These are phyloP conservation scores for Crassisporium funariophilum DNA, from an alignment of 768 basidiomycete species.

Conservation along the genomic window DNA sequence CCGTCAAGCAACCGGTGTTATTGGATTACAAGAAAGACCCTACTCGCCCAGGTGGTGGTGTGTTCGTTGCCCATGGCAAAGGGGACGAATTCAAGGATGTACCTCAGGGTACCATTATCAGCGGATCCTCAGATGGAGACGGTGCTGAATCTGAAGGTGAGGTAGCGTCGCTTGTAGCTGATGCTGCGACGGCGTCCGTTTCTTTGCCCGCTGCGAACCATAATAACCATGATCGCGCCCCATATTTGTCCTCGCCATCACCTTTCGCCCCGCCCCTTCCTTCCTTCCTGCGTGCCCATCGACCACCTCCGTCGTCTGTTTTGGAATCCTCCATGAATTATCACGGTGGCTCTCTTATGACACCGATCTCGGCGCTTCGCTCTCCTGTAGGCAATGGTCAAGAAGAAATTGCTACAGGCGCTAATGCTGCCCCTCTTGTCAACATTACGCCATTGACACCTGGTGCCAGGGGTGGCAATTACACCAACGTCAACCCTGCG, in stretches of 20 bases:
- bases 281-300: conserved; percentile 5
- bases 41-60: conserved; percentile 82
- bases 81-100: conserved; percentile 54
- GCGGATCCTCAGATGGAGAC: conserved; percentile 44
- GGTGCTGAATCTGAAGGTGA: conserved; percentile 49
- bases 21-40: conserved; percentile 80
- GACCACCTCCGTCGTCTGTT: conserved; percentile 3
- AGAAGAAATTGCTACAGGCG: conserved; percentile 13
- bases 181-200: conserved; percentile 27
- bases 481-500: conserved; percentile 73
- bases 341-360: neutral
- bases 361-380: neutral
- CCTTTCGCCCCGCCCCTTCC: conserved; percentile 40
- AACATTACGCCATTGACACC: conserved; percentile 55
- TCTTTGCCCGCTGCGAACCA: conserved; percentile 28
- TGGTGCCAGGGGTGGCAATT: conserved; percentile 33
- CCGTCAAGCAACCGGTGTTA: conserved; percentile 51
- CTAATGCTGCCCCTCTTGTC: conserved; percentile 46
- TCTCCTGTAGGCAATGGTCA: conserved; percentile 3
- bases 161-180: conserved; percentile 29
- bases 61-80: conserved; percentile 70
- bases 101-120: conserved; percentile 58
- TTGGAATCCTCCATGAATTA: conserved; percentile 2
- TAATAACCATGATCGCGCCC: conserved; percentile 39
- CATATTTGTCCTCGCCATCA: conserved; percentile 34